Percentiles rank a stretch among this genome's conserved stretches.
Evolutionary conservation across 768 basidiomycete genomes (phyloP).

Genomic region (Solioccasus polychromus): DNA sequence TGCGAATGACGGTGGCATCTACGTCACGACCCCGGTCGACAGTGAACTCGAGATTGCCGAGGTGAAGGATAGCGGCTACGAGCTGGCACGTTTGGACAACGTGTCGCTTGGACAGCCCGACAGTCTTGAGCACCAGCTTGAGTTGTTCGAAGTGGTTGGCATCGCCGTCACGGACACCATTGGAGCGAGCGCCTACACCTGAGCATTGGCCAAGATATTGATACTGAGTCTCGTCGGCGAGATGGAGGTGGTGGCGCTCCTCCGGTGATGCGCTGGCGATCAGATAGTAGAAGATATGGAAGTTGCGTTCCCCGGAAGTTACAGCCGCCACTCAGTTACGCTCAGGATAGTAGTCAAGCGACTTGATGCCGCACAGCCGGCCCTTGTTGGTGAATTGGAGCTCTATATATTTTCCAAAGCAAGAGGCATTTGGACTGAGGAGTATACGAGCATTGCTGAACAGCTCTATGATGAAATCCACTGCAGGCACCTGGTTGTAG

Average conservation of each 20-base stretch:
- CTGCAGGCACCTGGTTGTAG: constrained; percentile 90
- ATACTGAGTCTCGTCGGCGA: constrained; percentile 77
- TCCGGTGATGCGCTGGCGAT: too few relatives aligned
- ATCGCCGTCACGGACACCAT: constrained; percentile 69
- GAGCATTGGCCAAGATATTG: constrained; percentile 80
- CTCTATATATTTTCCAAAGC: constrained; percentile 97
- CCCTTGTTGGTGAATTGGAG: constrained; percentile 33
- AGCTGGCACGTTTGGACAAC: constrained; percentile 96
- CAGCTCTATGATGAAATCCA: constrained; percentile 92
- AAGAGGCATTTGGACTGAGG: constrained; percentile 92
- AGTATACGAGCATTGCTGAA: constrained; percentile 92
- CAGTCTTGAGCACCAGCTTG: constrained; percentile 88
- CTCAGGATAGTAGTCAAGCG: neutral
- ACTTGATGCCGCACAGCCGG: neutral
- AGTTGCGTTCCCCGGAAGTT: too few relatives aligned
- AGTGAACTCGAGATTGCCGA: constrained; percentile 92
- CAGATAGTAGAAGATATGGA: too few relatives aligned
- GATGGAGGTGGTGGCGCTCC: constrained; percentile 83
- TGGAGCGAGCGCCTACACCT: constrained; percentile 40
- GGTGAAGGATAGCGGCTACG: constrained; percentile 91
- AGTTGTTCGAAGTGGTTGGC: constrained; percentile 88
- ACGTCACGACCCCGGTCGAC: constrained; percentile 81
- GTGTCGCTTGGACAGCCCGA: constrained; percentile 91
- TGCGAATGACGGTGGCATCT: constrained; percentile 90
- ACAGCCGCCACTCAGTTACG: constrained; percentile 62